Base-by-base conservation (phyloP, 1,284 basidiomycete genomes). In the Puccinia novopanici region DNA sequence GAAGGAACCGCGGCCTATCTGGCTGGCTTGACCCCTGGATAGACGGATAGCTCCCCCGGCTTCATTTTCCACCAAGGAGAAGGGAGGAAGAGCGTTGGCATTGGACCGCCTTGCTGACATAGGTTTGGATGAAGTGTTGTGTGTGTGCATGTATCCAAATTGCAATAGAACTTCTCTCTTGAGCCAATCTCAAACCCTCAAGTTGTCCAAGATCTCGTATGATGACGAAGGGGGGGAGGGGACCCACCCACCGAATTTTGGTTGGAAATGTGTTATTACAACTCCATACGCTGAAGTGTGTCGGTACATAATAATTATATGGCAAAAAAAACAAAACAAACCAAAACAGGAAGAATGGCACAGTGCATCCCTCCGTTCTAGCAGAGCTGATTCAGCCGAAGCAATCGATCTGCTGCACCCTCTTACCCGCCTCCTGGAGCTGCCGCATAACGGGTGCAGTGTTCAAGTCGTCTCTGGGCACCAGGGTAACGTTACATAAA, bases 121-220 rank as follows among this genome's bases (percentile, higher is more conserved):
- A 37, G 34, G 27, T 37, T 34, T 34, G 30, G 27, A 24, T 57
- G 15, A 8, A n/a, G n/a, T 30, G n/a, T 57, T 22, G 59, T 61
- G 13, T 37, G 3, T 8, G 17, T 19, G 10, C 12, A 48, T 48
- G 45, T 48, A 48, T 19, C 17, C 45, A 48, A 6, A 19, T 61
- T 34, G 34, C 34, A 34, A 1, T 34, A 61, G 59, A 61, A 61
- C 59, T 61, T 61, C 59, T 61, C 59, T 61, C 59, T 61, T 12
- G 59, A 61, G 30, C 34, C 27, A 61, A 61, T 61, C 59, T 61
- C 59, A 61, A 37, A 61, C 34, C 15, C 15, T 13, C 37, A 15
- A 30, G 19, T 61, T 61, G 30, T 12, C 59, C 17, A 61, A 37
- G 27, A 37, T 37, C 17, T 54, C 27, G 59, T 37, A 61, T 37